Conservation (phyloP, 179 eudicot species). For the Heliamphora pulchella region DNA sequence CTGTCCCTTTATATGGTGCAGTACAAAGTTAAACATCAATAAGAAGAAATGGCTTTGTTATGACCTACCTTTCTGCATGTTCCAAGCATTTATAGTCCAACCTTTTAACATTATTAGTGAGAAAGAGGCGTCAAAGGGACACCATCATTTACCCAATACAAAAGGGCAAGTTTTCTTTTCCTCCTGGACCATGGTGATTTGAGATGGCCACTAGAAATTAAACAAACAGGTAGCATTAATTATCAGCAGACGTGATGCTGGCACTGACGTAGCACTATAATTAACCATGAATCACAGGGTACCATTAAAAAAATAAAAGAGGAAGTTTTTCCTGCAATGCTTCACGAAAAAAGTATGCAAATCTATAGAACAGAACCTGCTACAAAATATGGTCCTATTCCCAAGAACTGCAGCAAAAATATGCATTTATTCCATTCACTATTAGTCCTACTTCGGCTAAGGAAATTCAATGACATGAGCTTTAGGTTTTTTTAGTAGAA, state of each 20-base stretch:
- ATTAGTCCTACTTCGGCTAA: neutral
- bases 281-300: neutral
- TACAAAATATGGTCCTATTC: neutral
- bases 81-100: no score
- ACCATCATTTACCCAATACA: no score
- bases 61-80: no score
- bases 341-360: neutral
- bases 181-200: slow-evolving; percentile 97
- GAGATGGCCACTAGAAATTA: slow-evolving; percentile 64
- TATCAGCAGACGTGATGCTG: slow-evolving; percentile 1
- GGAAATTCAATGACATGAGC: neutral
- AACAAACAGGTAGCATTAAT: slow-evolving; percentile 1
- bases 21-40: no score
- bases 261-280: neutral
- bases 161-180: slow-evolving; percentile 67
- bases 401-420: neutral
- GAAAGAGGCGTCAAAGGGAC: no score
- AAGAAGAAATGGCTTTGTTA: no score
- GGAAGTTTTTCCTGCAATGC: neutral
- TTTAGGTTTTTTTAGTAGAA: neutral
- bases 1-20: no score
- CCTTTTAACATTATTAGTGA: no score
- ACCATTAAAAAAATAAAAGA: no score
- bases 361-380: slow-evolving; percentile 6
- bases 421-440: slow-evolving; percentile 2